Conservation (phyloP, 2,329 filamentous ascomycete genomes). For the Magnaporthiopsis poae region DNA sequence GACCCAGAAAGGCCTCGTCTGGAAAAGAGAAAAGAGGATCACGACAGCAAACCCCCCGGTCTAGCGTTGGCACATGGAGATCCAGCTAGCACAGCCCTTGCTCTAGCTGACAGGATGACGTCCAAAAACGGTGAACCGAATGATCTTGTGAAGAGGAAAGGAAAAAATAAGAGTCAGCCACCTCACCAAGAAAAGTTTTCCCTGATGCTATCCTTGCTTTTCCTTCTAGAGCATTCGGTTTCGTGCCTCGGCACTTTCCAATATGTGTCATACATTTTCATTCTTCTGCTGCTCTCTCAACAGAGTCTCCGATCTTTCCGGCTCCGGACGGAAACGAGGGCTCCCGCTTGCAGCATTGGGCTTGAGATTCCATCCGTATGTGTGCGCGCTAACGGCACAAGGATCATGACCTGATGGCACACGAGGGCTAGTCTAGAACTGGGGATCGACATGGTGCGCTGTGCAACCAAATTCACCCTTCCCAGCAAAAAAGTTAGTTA, state of each 20-base stretch:
- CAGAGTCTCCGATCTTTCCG: background rate
- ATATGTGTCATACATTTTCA: background rate
- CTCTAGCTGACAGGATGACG: background rate
- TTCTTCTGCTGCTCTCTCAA: background rate
- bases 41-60: background rate
- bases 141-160: background rate
- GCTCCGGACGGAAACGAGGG: background rate
- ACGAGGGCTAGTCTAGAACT: background rate
- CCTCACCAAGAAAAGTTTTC: background rate
- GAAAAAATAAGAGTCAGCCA: background rate
- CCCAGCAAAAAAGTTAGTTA: no score
- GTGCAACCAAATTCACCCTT: background rate
- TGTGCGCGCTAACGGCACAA: background rate
- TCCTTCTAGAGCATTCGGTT: background rate
- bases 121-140: background rate
- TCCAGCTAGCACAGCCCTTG: background rate
- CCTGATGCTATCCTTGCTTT: background rate
- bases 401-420: background rate
- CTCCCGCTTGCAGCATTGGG: background rate
- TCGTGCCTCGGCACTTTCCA: background rate
- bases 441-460: background rate
- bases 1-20: no score
- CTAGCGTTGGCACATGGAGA: background rate
- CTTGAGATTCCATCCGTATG: background rate
- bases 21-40: background rate